Evolutionary conservation across 2,329 filamentous ascomycete genomes (phyloP).

Genomic region (Aspergillus thermomutatus): DNA sequence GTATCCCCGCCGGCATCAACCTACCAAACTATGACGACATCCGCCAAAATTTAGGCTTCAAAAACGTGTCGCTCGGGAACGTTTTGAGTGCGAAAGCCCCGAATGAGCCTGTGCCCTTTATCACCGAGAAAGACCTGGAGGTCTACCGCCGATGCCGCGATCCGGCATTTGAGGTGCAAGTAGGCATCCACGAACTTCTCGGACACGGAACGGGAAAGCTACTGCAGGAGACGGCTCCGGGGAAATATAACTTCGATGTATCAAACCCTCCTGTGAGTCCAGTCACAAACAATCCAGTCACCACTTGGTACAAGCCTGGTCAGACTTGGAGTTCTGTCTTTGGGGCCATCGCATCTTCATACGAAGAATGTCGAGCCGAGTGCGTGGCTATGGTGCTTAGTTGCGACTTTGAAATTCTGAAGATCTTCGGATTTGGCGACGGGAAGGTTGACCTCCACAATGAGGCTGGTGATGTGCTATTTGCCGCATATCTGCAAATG

Average conservation of each 20-base stretch:
- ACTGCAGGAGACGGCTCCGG: slow-evolving; percentile 79
- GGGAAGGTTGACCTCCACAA: slow-evolving; percentile 68
- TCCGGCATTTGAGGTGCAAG: slow-evolving; percentile 88
- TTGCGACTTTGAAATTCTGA: slow-evolving; percentile 82
- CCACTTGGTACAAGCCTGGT: slow-evolving; percentile 88
- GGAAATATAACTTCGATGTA: slow-evolving; percentile 83
- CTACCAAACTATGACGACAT: slow-evolving; percentile 59
- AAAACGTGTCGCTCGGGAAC: slow-evolving; percentile 81
- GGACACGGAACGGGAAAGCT: slow-evolving; percentile 93
- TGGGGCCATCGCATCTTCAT: slow-evolving; percentile 78
- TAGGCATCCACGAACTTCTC: slow-evolving; percentile 85
- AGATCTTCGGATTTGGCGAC: slow-evolving; percentile 89
- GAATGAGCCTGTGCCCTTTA: slow-evolving; percentile 89
- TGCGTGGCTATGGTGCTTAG: slow-evolving; percentile 87
- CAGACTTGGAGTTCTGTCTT: slow-evolving; percentile 96
- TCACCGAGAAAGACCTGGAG: slow-evolving; percentile 71
- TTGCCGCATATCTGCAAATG: slow-evolving; percentile 87
- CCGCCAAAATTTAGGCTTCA: slow-evolving; percentile 62
- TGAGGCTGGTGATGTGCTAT: slow-evolving; percentile 82
- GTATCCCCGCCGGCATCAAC: slow-evolving; percentile 60
- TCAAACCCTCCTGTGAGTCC: slow-evolving; percentile 78
- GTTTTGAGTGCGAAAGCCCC: slow-evolving; percentile 87
- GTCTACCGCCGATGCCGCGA: slow-evolving; percentile 82
- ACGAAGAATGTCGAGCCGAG: slow-evolving; percentile 93
- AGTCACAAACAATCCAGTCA: slow-evolving; percentile 71